Base-by-base conservation (phyloP, 257 asterid species). In the Rehmannia glutinosa region DNA sequence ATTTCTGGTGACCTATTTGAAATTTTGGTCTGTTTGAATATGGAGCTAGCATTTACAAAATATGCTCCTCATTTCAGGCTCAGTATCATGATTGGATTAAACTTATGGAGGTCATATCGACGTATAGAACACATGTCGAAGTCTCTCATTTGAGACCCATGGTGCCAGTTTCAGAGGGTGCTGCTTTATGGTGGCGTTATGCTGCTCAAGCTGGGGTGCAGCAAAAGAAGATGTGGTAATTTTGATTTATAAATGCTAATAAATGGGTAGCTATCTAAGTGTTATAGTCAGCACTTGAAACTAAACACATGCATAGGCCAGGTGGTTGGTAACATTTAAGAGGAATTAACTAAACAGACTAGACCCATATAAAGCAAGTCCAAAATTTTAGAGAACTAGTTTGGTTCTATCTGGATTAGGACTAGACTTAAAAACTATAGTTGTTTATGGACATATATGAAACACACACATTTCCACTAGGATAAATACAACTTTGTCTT, bases 81-180 rank as follows among this genome's bases (percentile, higher is more conserved):
- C 99, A 94, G 74, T 91, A 94, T 85, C 96, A 94, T 80, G 99
- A 94, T 56, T 94, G 99, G 99, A 94, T 94, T 75, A 87, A 90
- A 79, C 95, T 94, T 78, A 67, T 91, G 97, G 99, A 94, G 87
- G 91, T 81, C 75, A 85, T 94, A 81, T 84, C 99, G 46, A 84
- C 90, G 47, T 86, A 90, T 73, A 88, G 84, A 77, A 77, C 82
- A 47, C 82, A 78, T 62, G 86, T 91, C 20, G 99, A 94, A 74
- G 81, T 87, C 55, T 88, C 92, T 71, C 96, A 94, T 82, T 87
- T 94, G 79, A 86, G 99, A 73, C 99, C 99, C 1, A 38, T 62
- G 84, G 84, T 85, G 66, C 90, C 96, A 27, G 84, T 94, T 78
- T 82, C 84, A 11, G 86, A 75, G 58, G 66, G 71, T 71, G 86